Percentiles rank a stretch among this genome's conserved stretches.
phyloP scores from a whole-genome alignment of 352 stramenopile species.

The Plasmopara halstedii region DNA sequence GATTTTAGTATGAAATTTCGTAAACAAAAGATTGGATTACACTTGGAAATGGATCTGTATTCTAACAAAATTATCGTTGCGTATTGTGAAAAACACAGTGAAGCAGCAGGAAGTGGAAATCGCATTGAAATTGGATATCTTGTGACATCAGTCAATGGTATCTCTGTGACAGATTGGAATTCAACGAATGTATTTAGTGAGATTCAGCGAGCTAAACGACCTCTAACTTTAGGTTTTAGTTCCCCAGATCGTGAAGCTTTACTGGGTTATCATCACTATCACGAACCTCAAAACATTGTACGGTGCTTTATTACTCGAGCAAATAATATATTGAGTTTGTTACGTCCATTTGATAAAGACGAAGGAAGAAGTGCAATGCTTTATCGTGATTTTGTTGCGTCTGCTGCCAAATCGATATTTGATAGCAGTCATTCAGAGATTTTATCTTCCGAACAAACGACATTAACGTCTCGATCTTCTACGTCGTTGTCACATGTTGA shows the following conservation, averaged over 20 bases:
- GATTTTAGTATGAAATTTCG: conserved; percentile 55
- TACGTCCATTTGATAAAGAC: conserved; percentile 46
- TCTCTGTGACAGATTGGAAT: conserved; percentile 27
- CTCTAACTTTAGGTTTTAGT: conserved; percentile 54
- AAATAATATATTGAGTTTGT: conserved; percentile 34
- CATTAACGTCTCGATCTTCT: conserved; percentile 3
- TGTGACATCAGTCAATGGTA: conserved; percentile 60
- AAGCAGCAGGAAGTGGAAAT: conserved; percentile 27
- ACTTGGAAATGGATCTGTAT: conserved; percentile 57
- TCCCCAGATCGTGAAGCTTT: conserved; percentile 18
- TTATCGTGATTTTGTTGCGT: conserved; percentile 33
- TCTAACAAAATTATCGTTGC: conserved; percentile 54
- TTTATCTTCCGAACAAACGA: neutral
- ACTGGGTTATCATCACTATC: conserved; percentile 32
- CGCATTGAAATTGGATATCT: conserved; percentile 49
- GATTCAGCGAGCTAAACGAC: conserved; percentile 39
- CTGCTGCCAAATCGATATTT: conserved; percentile 7
- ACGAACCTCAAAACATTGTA: conserved; percentile 42
- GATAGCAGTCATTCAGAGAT: neutral
- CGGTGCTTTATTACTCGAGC: conserved; percentile 41
- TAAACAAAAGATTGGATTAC: conserved; percentile 53
- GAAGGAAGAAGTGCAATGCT: conserved; percentile 40
- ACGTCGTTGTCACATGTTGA: neutral
- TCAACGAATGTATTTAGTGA: conserved; percentile 41
- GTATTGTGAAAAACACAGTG: conserved; percentile 54